Evolutionary conservation across 2,329 filamentous ascomycete species (phyloP).

Genomic region (Penicillium griseofulvum): DNA sequence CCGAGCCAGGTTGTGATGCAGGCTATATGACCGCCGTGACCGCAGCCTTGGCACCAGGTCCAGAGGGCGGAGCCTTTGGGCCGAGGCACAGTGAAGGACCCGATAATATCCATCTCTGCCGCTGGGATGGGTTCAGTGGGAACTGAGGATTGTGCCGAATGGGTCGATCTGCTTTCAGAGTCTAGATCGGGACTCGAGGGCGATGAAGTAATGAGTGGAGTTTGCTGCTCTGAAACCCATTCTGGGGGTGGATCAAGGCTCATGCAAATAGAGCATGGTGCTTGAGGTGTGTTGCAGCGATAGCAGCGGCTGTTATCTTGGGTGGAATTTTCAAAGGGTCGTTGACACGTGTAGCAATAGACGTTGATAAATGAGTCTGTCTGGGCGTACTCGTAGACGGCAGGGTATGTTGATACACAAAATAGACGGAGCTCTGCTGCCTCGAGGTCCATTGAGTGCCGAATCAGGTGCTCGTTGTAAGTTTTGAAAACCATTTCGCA

Average conservation of each 20-base stretch:
- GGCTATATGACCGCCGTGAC: constrained; percentile 58
- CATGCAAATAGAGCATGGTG: constrained; percentile 44
- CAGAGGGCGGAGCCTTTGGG: constrained; percentile 45
- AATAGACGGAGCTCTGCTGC: constrained; percentile 58
- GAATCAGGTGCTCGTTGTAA: constrained; percentile 57
- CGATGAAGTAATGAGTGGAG: constrained; percentile 10
- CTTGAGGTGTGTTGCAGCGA: constrained; percentile 45
- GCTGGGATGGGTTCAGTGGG: constrained; percentile 31
- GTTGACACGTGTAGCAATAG: constrained; percentile 57
- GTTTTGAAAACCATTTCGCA: constrained; percentile 55
- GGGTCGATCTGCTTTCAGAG: constrained; percentile 32
- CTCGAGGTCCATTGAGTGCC: constrained; percentile 44
- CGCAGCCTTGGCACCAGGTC: constrained; percentile 60
- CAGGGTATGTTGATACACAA: constrained; percentile 54
- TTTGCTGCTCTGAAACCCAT: constrained; percentile 34
- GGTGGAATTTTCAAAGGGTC: constrained; percentile 52
- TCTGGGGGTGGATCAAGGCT: constrained; percentile 42
- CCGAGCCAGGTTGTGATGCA: constrained; percentile 59
- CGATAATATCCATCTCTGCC: constrained; percentile 27
- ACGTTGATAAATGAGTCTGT: constrained; percentile 55
- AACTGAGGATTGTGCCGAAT: constrained; percentile 47
- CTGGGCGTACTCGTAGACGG: constrained; percentile 57
- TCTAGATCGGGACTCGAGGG: constrained; percentile 14
- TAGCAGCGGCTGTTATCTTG: constrained; percentile 52
- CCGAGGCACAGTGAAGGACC: constrained; percentile 26